Conservation (phyloP, 2,329 filamentous ascomycete genomes). For the Cladosporium phlei region DNA sequence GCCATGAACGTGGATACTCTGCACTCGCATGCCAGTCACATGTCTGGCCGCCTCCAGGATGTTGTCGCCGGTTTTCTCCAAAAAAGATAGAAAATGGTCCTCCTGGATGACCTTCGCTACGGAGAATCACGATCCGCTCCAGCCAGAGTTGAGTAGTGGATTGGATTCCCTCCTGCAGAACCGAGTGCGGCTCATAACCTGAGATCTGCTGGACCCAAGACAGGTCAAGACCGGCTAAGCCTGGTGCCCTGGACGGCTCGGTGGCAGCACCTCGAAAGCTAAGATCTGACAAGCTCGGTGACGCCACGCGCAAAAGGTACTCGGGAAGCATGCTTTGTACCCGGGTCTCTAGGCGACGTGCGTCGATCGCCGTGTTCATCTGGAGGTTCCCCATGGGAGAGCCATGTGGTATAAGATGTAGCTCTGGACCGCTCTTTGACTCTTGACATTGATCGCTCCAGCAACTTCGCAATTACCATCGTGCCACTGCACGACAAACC, state of each 20-base stretch:
- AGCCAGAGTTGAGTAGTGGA: constrained; percentile 4
- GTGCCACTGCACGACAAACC: constrained; percentile 3
- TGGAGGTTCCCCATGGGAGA: too few relatives aligned
- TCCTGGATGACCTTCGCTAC: too few relatives aligned
- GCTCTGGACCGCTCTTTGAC: background rate
- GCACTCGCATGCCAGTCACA: too few relatives aligned
- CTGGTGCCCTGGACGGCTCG: background rate
- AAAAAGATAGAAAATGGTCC: too few relatives aligned
- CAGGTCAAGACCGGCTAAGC: constrained; percentile 2
- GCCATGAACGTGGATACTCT: too few relatives aligned
- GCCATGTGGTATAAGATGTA: constrained; percentile 2
- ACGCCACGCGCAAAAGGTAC: constrained; percentile 1
- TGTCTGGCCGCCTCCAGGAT: too few relatives aligned
- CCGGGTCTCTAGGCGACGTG: background rate
- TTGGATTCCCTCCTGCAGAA: background rate
- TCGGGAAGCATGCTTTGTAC: background rate
- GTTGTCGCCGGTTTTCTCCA: too few relatives aligned
- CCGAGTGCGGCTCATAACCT: background rate
- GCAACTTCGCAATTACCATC: background rate
- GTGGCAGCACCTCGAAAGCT: background rate
- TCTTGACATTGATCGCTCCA: background rate
- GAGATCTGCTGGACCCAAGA: background rate
- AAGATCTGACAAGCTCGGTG: background rate
- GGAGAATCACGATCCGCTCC: too few relatives aligned
- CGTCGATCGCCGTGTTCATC: background rate